Evolutionary conservation across 2,329 filamentous ascomycete genomes (phyloP), one percentile per base, ranked within the genome.

Genomic region (Colletotrichum paranaense): DNA sequence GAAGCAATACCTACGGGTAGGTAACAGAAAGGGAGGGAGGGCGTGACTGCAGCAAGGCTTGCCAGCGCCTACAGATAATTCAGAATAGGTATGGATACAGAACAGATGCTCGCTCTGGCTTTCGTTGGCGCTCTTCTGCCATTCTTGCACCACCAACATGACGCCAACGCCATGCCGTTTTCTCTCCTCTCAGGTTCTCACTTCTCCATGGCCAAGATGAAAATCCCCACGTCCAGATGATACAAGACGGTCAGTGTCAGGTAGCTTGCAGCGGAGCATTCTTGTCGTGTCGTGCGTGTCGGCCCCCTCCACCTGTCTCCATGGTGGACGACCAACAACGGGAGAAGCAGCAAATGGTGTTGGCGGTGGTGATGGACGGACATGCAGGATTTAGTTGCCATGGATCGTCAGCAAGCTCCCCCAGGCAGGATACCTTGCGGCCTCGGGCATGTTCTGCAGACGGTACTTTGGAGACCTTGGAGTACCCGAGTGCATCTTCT

Each of bases 41-140:
- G 64, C 60, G 64, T 68, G 68, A 72, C 68, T 58, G 64, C 68
- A 68, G 59, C 57, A 35, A 22, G 46, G 16, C 52, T 38, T n/a
- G n/a, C 19, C 22, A 24, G 52, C 38, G 38, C 38, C 38, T 42
- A 42, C 16, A 16, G 38, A 42, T 7, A 42, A 32, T 32, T 32
- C 9, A 32, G 32, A 32, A 12, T 32, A 12, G 9, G 32, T 32
- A 42, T 16, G 14, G 38, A 42, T 19, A 42, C 14, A 42, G 38
- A 42, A 42, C 14, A 42, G 38, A 42, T 14, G 19, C 66, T 58
- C 38, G 19, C 35, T 58, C 32, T 42, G 42, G 55, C 30, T 67
- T n/a, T 67, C 68, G 35, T 56, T 58, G 16, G 35, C 26, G 35
- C 42, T 55, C n/a, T 56, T 42, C 52, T 26, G 19, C 32, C 28